These are phyloP conservation scores for Colletotrichum zoysiae DNA, from an alignment of 2,329 filamentous ascomycete species.

Conservation along the genomic window DNA sequence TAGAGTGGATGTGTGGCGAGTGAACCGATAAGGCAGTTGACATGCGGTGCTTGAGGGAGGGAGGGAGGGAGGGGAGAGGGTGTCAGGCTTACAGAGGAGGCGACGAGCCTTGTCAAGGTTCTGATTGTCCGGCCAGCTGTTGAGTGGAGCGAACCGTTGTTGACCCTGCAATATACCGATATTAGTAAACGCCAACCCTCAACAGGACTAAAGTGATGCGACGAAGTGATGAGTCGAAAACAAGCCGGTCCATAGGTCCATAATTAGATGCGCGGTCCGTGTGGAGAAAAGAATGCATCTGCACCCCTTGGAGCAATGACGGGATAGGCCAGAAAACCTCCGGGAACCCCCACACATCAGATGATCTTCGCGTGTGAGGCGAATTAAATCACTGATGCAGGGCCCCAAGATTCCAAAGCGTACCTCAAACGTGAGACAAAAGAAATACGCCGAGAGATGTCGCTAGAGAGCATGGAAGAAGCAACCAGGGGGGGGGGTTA, in stretches of 20 bases:
- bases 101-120: conserved; percentile 84
- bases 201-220: neutral
- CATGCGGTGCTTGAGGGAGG: neutral
- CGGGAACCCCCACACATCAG: neutral
- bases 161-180: conserved; percentile 63
- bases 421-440: neutral
- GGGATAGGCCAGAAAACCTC: conserved; percentile 34
- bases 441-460: neutral
- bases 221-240: conserved; percentile 25
- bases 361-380: conserved; percentile 18
- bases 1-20: conserved; percentile 7
- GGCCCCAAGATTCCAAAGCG: neutral
- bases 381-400: neutral
- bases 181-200: conserved; percentile 33
- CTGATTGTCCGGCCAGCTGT: conserved; percentile 86
- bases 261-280: conserved; percentile 13
- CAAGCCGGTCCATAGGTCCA: conserved; percentile 3
- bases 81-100: conserved; percentile 61
- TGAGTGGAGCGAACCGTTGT: conserved; percentile 84
- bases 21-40: conserved; percentile 12
- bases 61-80: too few relatives aligned
- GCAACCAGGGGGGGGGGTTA: too few relatives aligned
- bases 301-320: conserved; percentile 19
- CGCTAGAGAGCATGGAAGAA: neutral
- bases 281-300: conserved; percentile 28